Base-by-base conservation (phyloP, 2,329 filamentous ascomycete species). In the Fusarium penzigii region DNA sequence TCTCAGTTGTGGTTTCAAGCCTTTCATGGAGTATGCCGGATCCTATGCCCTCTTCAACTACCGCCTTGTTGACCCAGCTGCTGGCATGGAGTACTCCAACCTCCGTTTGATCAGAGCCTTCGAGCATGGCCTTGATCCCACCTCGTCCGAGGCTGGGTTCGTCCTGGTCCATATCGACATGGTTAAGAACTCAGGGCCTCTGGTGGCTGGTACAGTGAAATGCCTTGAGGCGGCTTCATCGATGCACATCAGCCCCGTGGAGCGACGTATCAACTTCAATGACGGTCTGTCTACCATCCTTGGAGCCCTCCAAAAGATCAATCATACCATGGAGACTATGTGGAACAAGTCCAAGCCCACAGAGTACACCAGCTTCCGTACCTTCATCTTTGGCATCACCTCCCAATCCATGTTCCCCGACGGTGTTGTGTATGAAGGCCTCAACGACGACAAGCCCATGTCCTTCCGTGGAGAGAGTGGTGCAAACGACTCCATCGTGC, bases 381-480 rank as follows among this genome's bases (percentile, higher is more conserved):
- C 93, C 11, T 97, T 97, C 78, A 97, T 97, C 75, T 96, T 96
- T 68, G 93, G 93, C 63, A 96, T 97, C 72, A 95, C 91, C 2
- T 88, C 84, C 44, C 92, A 97, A 73, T 87, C 85, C 65, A 96
- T 97, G 92, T 97, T 97, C 72, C 92, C 92, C 9, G 78, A 92
- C 57, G 93, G 93, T 9, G 93, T 97, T 8, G 74, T 96, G 43
- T 97, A 97, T 70, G 88, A 95, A 69, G 92, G 91, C 9, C 83
- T 93, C 55, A 87, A 87, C 59, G 84, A 88, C 53, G 72, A 73
- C 54, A 70, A 89, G 68, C 88, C 89, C 5, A 75, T 91, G 70
- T 87, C 82, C 50, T 97, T 97, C 82, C 87, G 93, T 32, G 93
- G 93, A 61, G 93, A 97, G 75, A 92, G 87, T 45, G 93, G 93